Conservation (phyloP, 2,329 filamentous ascomycete genomes). For the Trichoderma koningii region DNA sequence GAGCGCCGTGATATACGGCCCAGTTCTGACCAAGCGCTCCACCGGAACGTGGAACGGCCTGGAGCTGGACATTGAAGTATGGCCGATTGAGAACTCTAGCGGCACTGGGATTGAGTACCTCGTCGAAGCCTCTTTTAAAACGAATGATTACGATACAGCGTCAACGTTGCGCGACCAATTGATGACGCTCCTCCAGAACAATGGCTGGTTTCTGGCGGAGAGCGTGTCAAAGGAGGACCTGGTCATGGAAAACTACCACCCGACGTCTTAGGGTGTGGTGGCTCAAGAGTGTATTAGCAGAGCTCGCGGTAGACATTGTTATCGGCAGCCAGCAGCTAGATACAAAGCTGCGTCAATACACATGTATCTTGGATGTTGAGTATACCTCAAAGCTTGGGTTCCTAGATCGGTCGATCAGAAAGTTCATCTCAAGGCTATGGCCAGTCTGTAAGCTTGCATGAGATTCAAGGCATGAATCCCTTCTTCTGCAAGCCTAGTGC, state of each 20-base stretch:
- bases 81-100: constrained; percentile 6
- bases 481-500: too few species aligned
- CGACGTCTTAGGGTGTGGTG: neutral
- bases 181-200: neutral
- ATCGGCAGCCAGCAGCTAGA: too few species aligned
- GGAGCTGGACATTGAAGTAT: constrained; percentile 17
- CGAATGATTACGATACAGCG: neutral
- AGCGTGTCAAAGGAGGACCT: constrained; percentile 16
- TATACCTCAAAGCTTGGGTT: too few species aligned
- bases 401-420: too few species aligned
- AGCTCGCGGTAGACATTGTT: too few species aligned
- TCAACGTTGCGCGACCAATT: constrained; percentile 4
- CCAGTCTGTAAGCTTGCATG: too few species aligned
- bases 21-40: constrained; percentile 18
- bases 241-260: constrained; percentile 18
- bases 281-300: too few species aligned
- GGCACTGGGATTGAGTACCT: constrained; percentile 17
- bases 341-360: too few species aligned
- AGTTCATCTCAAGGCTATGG: too few species aligned
- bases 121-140: constrained; percentile 17
- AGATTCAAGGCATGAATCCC: too few species aligned
- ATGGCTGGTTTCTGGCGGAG: constrained; percentile 18
- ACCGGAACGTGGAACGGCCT: constrained; percentile 2
- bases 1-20: constrained; percentile 7
- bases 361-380: too few species aligned